Evolutionary conservation across 2,329 filamentous ascomycete species (phyloP).

Genomic region (Ceratocystis alfenasii): DNA sequence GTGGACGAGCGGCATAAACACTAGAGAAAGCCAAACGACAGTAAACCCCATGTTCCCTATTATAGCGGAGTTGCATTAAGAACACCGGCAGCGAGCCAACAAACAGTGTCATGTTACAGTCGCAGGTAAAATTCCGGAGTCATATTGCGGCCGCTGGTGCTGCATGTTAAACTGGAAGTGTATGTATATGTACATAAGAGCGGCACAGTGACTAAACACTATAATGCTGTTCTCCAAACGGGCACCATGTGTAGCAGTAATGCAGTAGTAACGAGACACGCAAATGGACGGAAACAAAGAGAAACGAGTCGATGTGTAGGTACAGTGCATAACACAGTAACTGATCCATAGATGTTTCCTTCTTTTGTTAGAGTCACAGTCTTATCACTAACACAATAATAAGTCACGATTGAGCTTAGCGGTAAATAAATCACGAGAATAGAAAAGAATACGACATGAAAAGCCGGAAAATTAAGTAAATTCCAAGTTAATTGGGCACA

Average conservation of each 20-base stretch:
- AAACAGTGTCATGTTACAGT: constrained; percentile 4
- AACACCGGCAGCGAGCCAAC: neutral
- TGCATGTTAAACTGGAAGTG: neutral
- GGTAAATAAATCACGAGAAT: too few relatives aligned
- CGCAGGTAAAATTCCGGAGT: neutral
- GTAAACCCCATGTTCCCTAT: neutral
- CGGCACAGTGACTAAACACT: neutral
- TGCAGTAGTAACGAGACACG: neutral
- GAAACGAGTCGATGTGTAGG: neutral
- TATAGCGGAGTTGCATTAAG: constrained; percentile 1
- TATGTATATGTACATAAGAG: neutral
- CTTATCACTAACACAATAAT: too few relatives aligned
- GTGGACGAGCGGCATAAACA: neutral
- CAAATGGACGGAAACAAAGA: neutral
- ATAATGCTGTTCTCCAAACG: neutral
- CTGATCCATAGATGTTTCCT: too few relatives aligned
- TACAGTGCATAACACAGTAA: too few relatives aligned
- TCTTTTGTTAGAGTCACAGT: too few relatives aligned
- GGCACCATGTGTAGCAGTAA: neutral
- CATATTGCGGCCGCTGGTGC: neutral
- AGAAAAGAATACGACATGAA: too few relatives aligned
- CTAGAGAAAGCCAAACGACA: neutral
- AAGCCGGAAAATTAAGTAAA: too few relatives aligned
- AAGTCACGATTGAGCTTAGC: too few relatives aligned
- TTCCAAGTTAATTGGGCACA: too few relatives aligned